Percentiles rank a stretch among this genome's conserved stretches.
Conservation (phyloP, 2,329 filamentous ascomycete species). For the Exophiala mesophila region DNA sequence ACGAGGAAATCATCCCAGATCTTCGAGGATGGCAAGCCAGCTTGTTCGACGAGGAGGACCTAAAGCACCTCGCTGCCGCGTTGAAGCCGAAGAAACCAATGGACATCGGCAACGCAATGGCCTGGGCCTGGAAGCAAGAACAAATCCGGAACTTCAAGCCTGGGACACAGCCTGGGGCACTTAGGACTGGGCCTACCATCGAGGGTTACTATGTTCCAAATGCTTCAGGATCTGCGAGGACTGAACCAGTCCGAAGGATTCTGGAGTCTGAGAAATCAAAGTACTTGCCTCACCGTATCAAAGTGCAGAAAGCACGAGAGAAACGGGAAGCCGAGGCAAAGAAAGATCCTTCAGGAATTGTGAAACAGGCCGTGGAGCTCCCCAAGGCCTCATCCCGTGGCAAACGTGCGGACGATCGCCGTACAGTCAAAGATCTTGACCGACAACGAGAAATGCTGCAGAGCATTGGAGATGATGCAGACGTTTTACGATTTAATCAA, state of each 20-base stretch:
- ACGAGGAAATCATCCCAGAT: conserved; percentile 59
- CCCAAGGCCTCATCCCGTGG: conserved; percentile 87
- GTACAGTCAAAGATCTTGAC: conserved; percentile 89
- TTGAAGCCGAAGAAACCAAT: conserved; percentile 45
- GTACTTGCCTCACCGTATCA: conserved; percentile 95
- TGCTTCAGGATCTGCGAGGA: conserved; percentile 75
- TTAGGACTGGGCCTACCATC: conserved; percentile 37
- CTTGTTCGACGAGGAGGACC: conserved; percentile 65
- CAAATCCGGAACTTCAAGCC: conserved; percentile 65
- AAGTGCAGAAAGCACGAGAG: conserved; percentile 84
- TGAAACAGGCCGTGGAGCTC: conserved; percentile 72
- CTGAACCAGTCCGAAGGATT: conserved; percentile 92
- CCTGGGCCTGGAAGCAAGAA: conserved; percentile 68
- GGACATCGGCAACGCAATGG: conserved; percentile 52
- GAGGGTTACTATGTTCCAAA: conserved; percentile 79
- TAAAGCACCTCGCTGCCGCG: conserved; percentile 49
- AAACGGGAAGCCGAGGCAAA: conserved; percentile 71
- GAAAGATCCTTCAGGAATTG: conserved; percentile 64
- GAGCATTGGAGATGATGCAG: conserved; percentile 71
- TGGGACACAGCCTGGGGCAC: conserved; percentile 40
- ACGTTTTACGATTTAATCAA: conserved; percentile 88
- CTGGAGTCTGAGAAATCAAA: conserved; percentile 96
- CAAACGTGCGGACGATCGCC: conserved; percentile 91
- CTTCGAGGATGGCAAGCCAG: conserved; percentile 66
- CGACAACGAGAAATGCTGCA: conserved; percentile 78